phyloP scores from a whole-genome alignment of 495 filamentous ascomycete species.

The Penicillium salamii region DNA sequence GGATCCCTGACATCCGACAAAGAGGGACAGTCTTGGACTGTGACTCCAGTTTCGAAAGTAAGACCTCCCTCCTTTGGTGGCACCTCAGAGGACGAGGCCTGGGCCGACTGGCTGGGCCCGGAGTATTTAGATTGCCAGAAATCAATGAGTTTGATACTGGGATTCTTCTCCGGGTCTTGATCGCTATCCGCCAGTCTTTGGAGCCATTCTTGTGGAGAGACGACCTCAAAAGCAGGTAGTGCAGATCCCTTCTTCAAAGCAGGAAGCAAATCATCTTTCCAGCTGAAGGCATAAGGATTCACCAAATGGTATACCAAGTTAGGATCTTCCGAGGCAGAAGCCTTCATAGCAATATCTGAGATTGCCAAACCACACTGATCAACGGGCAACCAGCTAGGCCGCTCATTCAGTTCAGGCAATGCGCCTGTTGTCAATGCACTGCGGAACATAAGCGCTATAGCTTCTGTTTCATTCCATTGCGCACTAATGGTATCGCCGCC shows the following conservation, averaged over 20 bases:
- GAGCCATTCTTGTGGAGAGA: slow-evolving; percentile 50
- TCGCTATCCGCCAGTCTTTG: slow-evolving; percentile 39
- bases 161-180: slow-evolving; percentile 52
- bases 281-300: slow-evolving; percentile 49
- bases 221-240: slow-evolving; percentile 41
- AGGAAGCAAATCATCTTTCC: slow-evolving; percentile 52
- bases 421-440: slow-evolving; percentile 45
- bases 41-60: slow-evolving; percentile 18
- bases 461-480: slow-evolving; percentile 63
- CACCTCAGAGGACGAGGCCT: neutral
- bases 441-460: slow-evolving; percentile 60
- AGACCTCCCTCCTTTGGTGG: slow-evolving; percentile 2
- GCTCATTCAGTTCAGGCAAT: slow-evolving; percentile 55
- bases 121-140: slow-evolving; percentile 45
- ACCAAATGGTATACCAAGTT: slow-evolving; percentile 52
- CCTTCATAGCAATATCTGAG: slow-evolving; percentile 18
- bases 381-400: slow-evolving; percentile 50
- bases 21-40: slow-evolving; percentile 18
- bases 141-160: slow-evolving; percentile 57
- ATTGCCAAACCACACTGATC: slow-evolving; percentile 31
- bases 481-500: slow-evolving; percentile 54
- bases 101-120: neutral
- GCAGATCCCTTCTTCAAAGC: slow-evolving; percentile 36
- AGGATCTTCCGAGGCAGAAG: neutral
- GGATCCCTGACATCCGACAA: slow-evolving; percentile 17